Evolutionary conservation across 2,329 filamentous ascomycete species (phyloP), one percentile per base, ranked within the genome.

Genomic region (Meredithiella fracta): DNA sequence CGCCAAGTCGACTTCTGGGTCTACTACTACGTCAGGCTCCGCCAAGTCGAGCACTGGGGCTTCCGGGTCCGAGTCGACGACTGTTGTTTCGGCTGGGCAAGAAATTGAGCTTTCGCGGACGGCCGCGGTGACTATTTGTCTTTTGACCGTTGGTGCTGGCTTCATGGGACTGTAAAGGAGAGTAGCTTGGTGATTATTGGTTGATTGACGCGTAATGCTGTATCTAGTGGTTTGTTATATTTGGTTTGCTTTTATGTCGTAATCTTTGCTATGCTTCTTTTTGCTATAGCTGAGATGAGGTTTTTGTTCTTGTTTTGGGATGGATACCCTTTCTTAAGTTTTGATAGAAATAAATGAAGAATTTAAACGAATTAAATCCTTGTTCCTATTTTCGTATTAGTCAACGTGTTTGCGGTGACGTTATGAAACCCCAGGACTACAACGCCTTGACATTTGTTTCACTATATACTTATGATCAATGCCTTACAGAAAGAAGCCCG

Each of bases 91-190:
- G 15, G 54, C 54, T 25, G 54, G 54, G 15, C 47, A 49, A 37
- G 57, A 26, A 14, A 53, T 59, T 15, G 22, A 52, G 20, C 40
- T 59, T 9, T 59, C 57, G 2, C 57, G 57, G 31, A 54, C 54
- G 8, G 54, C 57, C 25, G 51, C 51, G 14, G 51, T 59, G 31
- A 53, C 47, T 14, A 56, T 59, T 26, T 59, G 57, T 14, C 51
- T 59, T 5, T 23, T 59, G 34, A 59, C 57, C 38, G 54, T 59
- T n/a, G 57, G 57, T 5, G 57, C 57, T 7, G 57, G 57, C n/a
- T 59, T 56, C 23, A 54, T 56, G 54, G 54, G 57, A 20, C 51
- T 56, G 14, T 59, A 56, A 51, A 47, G 17, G 9, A 20, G n/a
- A n/a, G n/a, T n/a, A n/a, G 25, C 15, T 42, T 25, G 25, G 17